Conservation (phyloP, 495 filamentous ascomycete genomes). For the Choiromyces venosus region DNA sequence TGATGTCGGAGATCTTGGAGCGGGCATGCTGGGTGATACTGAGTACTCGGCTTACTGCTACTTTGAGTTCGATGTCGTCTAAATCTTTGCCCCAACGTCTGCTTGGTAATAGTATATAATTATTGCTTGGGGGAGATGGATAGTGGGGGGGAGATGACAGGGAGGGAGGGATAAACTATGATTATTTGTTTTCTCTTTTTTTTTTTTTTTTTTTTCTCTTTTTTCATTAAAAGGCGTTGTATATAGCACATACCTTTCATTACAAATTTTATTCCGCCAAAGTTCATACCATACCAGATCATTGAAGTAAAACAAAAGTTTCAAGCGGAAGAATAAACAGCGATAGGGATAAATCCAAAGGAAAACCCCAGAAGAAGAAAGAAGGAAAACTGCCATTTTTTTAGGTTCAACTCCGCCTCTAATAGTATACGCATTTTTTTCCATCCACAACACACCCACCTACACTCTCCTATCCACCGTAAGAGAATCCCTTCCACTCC, state of each 20-base stretch:
- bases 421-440: background rate
- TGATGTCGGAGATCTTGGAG: constrained; percentile 58
- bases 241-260: constrained; percentile 15
- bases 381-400: constrained; percentile 1
- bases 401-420: background rate
- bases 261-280: background rate
- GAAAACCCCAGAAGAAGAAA: constrained; percentile 1
- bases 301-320: background rate
- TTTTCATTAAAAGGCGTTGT: constrained; percentile 5
- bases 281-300: background rate
- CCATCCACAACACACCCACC: background rate
- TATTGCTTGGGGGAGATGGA: constrained; percentile 7
- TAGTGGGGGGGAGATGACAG: constrained; percentile 1
- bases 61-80: constrained; percentile 83
- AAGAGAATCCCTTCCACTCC: too few species aligned
- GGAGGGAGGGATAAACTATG: background rate
- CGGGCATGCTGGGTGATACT: constrained; percentile 52
- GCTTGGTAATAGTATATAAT: background rate
- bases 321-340: background rate
- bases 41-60: constrained; percentile 97
- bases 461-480: background rate
- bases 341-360: background rate
- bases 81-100: constrained; percentile 29
- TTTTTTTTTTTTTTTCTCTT: too few species aligned
- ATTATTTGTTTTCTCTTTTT: constrained; percentile 2